Base-by-base conservation (phyloP, 345 rosid species). In the Pugionium cornutum region DNA sequence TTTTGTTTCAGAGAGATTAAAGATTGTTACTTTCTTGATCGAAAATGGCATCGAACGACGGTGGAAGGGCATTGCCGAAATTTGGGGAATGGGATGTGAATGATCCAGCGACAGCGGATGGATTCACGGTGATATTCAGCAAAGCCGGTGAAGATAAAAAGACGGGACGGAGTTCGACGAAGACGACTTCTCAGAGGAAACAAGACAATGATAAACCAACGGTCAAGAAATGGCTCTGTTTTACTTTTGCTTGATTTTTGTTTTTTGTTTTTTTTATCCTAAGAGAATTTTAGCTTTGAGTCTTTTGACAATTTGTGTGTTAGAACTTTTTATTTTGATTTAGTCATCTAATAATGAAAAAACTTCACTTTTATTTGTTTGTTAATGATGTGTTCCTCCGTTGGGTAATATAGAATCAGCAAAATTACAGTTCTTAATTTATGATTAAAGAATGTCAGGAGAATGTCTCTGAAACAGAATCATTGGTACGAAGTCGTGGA, bases 11-110 rank as follows among this genome's bases (percentile, higher is more conserved):
- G 2, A 58, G 28, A 50, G 31, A 32, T 44, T 2, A 7, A n/a
- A 53, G 33, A 53, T 70, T 62, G 45, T 46, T 45, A 53, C 29
- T 53, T 62, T 62, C 69, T 56, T 71, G 70, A 49, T 56, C 1
- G 37, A 37, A 7, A 37, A 75, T 75, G 76, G 74, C 76, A 10
- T 60, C 77, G 2, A 72, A 53, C 1, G 77, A 69, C 30, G 64
- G 53, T 18, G 80, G 79, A 53, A 62, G 78, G 36, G 46, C 76
- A 2, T 64, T 79, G 8, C 83, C 80, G 1, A 76, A 64, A 67
- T 79, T 76, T 7, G 83, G 83, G 3, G 83, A 76, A 33, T 79
- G 83, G 83, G 83, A 79, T 48, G 83, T 79, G 66, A 79, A 76
- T 57, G 80, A 79, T 73, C 83, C 83, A 0, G 78, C 80, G 1